Conservation (phyloP, 108 stramenopile genomes). For the Pseudonitzschia delicatissima region DNA sequence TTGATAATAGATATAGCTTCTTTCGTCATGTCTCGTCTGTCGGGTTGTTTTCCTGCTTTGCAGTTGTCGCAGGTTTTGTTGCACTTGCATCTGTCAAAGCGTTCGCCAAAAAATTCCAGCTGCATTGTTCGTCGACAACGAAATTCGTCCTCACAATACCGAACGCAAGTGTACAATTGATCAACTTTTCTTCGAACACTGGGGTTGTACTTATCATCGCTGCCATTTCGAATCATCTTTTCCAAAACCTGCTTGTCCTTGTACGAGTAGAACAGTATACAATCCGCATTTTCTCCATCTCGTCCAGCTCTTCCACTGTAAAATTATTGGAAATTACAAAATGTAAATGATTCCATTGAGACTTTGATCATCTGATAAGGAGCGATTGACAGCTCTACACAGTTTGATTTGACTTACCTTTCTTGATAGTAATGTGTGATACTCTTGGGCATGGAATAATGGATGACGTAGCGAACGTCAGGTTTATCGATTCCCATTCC, state of each 20-base stretch:
- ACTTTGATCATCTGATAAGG: too few species aligned
- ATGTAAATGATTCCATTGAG: too few species aligned
- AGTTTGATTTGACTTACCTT: slow-evolving; percentile 24
- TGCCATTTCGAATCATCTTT: slow-evolving; percentile 76
- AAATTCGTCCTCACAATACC: slow-evolving; percentile 84
- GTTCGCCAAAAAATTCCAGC: slow-evolving; percentile 90
- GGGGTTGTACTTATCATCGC: slow-evolving; percentile 35
- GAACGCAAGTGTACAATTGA: slow-evolving; percentile 78
- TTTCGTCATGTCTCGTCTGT: slow-evolving; percentile 55
- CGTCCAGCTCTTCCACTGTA: slow-evolving; percentile 95
- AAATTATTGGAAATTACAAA: too few species aligned
- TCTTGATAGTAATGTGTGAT: slow-evolving; percentile 98
- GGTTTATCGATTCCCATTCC: slow-evolving; percentile 60
- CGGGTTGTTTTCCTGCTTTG: slow-evolving; percentile 55
- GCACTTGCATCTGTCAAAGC: slow-evolving; percentile 74
- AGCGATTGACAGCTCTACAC: too few species aligned
- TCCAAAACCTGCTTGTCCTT: slow-evolving; percentile 85
- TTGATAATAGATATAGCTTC: slow-evolving; percentile 57
- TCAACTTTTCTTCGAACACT: slow-evolving; percentile 77
- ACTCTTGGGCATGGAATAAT: slow-evolving; percentile 97
- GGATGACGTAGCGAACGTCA: slow-evolving; percentile 96
- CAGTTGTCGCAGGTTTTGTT: slow-evolving; percentile 89
- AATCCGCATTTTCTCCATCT: slow-evolving; percentile 90
- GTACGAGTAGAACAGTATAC: slow-evolving; percentile 92
- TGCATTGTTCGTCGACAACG: slow-evolving; percentile 87